Evolutionary conservation across 257 asterid genomes (phyloP).

Genomic region (Coffea eugenioides): DNA sequence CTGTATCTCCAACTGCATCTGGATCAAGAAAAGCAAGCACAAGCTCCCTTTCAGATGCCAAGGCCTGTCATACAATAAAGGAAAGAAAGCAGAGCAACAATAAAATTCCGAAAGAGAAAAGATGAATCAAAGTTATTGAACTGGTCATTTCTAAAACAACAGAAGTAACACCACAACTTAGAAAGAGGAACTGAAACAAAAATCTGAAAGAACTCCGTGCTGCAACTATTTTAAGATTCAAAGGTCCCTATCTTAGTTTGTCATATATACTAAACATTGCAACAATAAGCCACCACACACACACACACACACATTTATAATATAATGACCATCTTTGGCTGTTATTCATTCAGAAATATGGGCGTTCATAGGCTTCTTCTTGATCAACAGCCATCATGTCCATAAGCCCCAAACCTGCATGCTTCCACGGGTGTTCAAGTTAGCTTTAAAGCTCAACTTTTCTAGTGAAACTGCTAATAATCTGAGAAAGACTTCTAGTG

Average conservation of each 20-base stretch:
- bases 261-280: background rate
- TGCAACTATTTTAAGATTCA: constrained; percentile 1
- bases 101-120: background rate
- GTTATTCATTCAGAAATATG: constrained; percentile 27
- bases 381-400: constrained; percentile 99
- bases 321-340: background rate
- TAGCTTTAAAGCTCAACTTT: constrained; percentile 24
- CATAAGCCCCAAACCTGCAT: constrained; percentile 99
- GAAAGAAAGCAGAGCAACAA: constrained; percentile 13
- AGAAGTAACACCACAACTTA: background rate
- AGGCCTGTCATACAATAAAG: constrained; percentile 55
- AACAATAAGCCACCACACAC: too few species aligned
- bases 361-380: constrained; percentile 98
- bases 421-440: constrained; percentile 59
- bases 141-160: background rate
- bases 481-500: constrained; percentile 4
- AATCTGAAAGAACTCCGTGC: background rate
- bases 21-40: constrained; percentile 93
- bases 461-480: background rate
- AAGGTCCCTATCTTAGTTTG: background rate
- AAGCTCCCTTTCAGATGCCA: constrained; percentile 99
- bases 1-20: constrained; percentile 67
- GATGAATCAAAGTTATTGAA: background rate
- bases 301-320: background rate
- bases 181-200: background rate